Evolutionary conservation across 768 basidiomycete genomes (phyloP).

Genomic region (Kwoniella heveanensis): DNA sequence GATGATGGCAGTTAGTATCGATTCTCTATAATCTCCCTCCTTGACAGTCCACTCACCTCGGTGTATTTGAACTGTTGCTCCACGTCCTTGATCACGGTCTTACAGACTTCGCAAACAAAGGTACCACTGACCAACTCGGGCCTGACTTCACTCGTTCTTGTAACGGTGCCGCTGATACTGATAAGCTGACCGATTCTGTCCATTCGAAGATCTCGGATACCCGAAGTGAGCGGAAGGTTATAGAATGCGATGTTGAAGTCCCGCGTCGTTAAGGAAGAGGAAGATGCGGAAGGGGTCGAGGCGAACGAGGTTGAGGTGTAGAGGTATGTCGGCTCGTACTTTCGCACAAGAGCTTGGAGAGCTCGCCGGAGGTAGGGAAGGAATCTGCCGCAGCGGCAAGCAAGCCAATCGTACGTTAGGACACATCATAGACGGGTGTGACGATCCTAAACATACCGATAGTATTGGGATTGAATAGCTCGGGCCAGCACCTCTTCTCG

Average conservation of each 20-base stretch:
- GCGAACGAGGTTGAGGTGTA: constrained; percentile 79
- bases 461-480: constrained; percentile 92
- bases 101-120: constrained; percentile 88
- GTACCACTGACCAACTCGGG: constrained; percentile 92
- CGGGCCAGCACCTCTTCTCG: constrained; percentile 90
- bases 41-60: constrained; percentile 66
- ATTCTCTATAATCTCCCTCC: too few relatives aligned
- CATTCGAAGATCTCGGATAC: constrained; percentile 89
- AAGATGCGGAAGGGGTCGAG: constrained; percentile 68
- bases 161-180: constrained; percentile 95
- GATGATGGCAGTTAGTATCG: too few relatives aligned
- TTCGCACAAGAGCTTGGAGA: constrained; percentile 81
- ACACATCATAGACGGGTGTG: not conserved
- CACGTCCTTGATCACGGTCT: constrained; percentile 81
- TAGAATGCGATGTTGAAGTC: constrained; percentile 97
- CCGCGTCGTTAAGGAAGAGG: constrained; percentile 77
- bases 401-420: not conserved
- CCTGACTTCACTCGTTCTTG: constrained; percentile 93
- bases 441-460: constrained; percentile 61
- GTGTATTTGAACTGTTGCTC: constrained; percentile 99
- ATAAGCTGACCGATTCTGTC: constrained; percentile 91
- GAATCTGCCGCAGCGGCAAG: constrained; percentile 60
- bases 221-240: constrained; percentile 86
- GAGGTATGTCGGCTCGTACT: constrained; percentile 89
- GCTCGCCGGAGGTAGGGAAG: constrained; percentile 91